Evolutionary conservation across 495 filamentous ascomycete species (phyloP), one percentile per base, ranked within the genome.

Genomic region (Xylaria cubensis): DNA sequence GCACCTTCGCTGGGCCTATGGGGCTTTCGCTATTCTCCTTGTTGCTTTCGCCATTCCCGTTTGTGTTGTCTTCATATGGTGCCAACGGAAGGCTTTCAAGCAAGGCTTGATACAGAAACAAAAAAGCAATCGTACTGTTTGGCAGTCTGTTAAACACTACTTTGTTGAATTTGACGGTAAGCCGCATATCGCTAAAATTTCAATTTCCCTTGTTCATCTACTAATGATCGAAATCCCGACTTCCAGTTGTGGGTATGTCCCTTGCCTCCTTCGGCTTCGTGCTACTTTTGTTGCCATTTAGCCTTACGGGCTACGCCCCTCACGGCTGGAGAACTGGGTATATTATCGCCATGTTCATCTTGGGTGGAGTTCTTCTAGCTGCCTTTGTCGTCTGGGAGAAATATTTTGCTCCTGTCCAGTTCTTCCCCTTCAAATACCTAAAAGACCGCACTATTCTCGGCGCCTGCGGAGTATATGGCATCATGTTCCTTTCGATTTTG

Each of bases 241-340:
- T 42, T 42, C 39, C 26, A 36, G 78, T 77, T 34, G 56, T 88
- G 51, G 90, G 89, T 41, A 76, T 90, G 10, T 41, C 88, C 13
- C 76, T 92, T 21, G 68, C 90, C 21, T 82, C 80, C 72, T 84
- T 82, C 12, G 89, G 85, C 17, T 86, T 88, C 59, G 79, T 85
- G n/a, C 80, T 91, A 15, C 83, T 91, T 74, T 85, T 92, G 6
- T 82, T 91, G 17, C 89, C 90, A 0, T 89, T 92, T 79, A 87
- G 81, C 59, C 79, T 92, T 39, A 74, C 77, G 32, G 77, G 81
- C 17, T 84, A 84, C 53, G 81, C 85, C 34, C 75, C 80, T 0
- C 75, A 77, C 36, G 72, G 78, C 36, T 87, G 82, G 81, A 67
- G 77, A 70, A 80, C 81, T 50, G 68, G 78, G 0, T 68, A 75